Conservation (phyloP, 2,329 filamentous ascomycete species). For the Colletotrichum sp. region DNA sequence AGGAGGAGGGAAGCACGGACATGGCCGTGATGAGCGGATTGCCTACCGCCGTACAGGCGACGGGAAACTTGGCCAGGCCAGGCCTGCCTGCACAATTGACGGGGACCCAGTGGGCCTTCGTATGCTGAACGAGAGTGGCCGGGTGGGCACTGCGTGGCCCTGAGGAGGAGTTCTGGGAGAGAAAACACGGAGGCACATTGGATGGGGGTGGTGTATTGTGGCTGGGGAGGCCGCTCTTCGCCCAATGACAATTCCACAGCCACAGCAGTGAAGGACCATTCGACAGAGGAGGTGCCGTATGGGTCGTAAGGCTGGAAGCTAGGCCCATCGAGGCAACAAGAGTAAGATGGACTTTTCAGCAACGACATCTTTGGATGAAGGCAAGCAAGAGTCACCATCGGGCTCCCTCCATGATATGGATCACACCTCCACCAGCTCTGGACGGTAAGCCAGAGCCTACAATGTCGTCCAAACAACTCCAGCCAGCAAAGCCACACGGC, state of each 20-base stretch:
- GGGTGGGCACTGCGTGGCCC: not conserved
- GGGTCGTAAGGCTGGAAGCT: not conserved
- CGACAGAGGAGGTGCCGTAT: not conserved
- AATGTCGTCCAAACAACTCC: not conserved
- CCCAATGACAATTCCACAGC: not conserved
- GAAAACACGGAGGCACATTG: not conserved
- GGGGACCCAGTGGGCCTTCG: not conserved
- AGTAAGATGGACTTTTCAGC: not conserved
- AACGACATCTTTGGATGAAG: not conserved
- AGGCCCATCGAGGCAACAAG: not conserved
- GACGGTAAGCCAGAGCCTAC: not conserved
- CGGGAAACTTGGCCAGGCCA: not conserved
- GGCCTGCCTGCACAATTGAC: not conserved
- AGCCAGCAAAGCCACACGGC: not conserved
- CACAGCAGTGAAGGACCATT: not conserved
- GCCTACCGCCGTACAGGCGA: not conserved
- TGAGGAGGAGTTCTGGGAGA: not conserved
- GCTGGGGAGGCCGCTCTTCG: constrained; percentile 7
- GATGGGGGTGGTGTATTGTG: not conserved
- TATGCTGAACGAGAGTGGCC: not conserved
- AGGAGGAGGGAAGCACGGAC: constrained; percentile 14
- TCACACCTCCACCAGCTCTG: not conserved
- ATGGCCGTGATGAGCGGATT: constrained; percentile 9
- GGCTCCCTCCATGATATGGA: not conserved
- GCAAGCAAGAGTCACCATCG: not conserved